A percentile compares a stretch with the other conserved stretches of the same genome.
Conservation (phyloP, 345 rosid genomes). For the Syzygium oleosum region DNA sequence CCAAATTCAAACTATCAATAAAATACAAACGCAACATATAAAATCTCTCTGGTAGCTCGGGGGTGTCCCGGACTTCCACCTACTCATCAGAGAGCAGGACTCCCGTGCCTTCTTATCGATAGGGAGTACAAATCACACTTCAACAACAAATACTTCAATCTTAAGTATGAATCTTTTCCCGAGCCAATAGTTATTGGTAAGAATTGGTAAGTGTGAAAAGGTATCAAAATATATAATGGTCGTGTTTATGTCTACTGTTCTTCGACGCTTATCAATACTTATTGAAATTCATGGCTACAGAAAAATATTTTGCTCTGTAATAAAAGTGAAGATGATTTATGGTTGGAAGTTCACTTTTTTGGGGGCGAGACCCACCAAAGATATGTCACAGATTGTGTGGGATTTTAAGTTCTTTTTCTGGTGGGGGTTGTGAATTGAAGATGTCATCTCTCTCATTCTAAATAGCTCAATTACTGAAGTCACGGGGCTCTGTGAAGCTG, state of each 20-base stretch:
- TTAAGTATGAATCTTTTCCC: background rate
- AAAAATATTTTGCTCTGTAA: background rate
- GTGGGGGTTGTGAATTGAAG: background rate
- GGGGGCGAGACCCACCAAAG: background rate
- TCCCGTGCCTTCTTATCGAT: too few species aligned
- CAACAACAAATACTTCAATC: background rate
- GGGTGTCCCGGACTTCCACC: too few species aligned
- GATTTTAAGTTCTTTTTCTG: background rate
- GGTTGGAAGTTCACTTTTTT: background rate
- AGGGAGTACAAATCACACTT: too few species aligned
- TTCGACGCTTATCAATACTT: background rate
- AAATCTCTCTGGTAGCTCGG: too few species aligned
- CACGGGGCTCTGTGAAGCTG: background rate
- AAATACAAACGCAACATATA: too few species aligned
- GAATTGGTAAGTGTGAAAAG: background rate
- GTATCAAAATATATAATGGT: background rate
- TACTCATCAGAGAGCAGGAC: too few species aligned
- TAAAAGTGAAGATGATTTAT: background rate
- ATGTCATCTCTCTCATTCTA: background rate
- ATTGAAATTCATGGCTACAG: background rate
- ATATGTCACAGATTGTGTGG: background rate
- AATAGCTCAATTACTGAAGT: background rate
- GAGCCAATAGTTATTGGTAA: background rate
- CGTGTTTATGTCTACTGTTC: background rate
- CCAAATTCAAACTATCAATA: too few species aligned